These are phyloP conservation scores for Globisporangium parvum DNA, from an alignment of 352 stramenopile species.

Conservation along the genomic window DNA sequence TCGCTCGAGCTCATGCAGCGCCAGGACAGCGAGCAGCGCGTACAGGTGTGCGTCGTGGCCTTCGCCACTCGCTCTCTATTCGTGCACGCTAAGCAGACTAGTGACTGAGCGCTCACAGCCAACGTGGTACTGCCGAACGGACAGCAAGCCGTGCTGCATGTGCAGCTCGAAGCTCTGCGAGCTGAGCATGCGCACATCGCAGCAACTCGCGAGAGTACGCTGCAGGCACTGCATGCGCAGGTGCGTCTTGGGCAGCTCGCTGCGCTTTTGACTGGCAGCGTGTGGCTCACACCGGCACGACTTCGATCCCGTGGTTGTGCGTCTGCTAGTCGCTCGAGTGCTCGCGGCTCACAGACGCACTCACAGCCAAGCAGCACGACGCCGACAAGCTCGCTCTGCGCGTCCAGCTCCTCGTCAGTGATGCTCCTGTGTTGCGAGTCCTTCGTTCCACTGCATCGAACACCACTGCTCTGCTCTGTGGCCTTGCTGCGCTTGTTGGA, in stretches of 20 bases:
- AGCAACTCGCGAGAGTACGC: slow-evolving; percentile 14
- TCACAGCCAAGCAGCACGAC: slow-evolving; percentile 27
- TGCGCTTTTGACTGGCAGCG: too few relatives aligned
- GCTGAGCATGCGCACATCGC: slow-evolving; percentile 16
- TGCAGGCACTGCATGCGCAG: slow-evolving; percentile 14
- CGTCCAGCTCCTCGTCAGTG: slow-evolving; percentile 21
- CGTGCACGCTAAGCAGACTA: too few relatives aligned
- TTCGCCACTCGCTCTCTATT: too few relatives aligned
- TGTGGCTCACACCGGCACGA: too few relatives aligned
- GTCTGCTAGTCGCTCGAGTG: slow-evolving; percentile 17
- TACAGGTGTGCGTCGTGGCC: slow-evolving; percentile 2
- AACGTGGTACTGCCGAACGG: too few relatives aligned
- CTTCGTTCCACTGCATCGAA: too few relatives aligned
- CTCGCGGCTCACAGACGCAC: slow-evolving; percentile 11
- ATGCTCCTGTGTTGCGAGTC: too few relatives aligned
- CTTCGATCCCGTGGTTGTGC: too few relatives aligned
- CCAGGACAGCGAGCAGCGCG: slow-evolving; percentile 1
- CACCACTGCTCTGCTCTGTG: too few relatives aligned
- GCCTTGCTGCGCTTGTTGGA: too few relatives aligned
- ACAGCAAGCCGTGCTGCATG: slow-evolving; percentile 9
- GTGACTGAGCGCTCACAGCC: too few relatives aligned
- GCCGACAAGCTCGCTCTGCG: slow-evolving; percentile 12
- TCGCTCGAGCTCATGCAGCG: slow-evolving; percentile 2
- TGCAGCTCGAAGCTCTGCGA: slow-evolving; percentile 13
- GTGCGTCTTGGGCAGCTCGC: too few relatives aligned